Evolutionary conservation across 2,329 filamentous ascomycete species (phyloP), one percentile per base, ranked within the genome.

Genomic region (Fusarium ambrosium): DNA sequence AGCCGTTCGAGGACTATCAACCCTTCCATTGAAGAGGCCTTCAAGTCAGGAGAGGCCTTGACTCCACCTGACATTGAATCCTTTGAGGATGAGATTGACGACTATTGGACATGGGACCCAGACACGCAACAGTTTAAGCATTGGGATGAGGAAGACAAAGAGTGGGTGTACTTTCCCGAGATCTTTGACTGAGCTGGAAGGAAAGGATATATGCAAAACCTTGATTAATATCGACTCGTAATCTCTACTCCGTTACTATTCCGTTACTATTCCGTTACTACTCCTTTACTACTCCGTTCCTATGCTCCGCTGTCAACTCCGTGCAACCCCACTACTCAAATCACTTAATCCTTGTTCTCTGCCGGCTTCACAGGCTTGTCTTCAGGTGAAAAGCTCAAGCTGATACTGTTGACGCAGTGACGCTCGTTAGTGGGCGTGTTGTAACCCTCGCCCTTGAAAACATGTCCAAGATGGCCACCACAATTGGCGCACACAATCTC

Each of bases 401-500:
- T 97, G 63, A 98, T 86, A 80, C 94, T 97, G 82, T 98, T 99
- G 68, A 99, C 97, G 81, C 97, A 99, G 86, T 99, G 97, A 71
- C 97, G 89, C 90, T 99, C 97, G 82, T 99, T 93, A 22, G 95
- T 98, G 6, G 97, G 95, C 24, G 93, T 97, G 9, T 88, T 79
- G 80, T 92, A 97, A 34, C 93, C 93, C 83, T 97, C 95, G 16
- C 95, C 95, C 87, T 97, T 97, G 83, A 97, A 97, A 13, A 97
- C 95, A 86, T 98, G 95, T n/a, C 95, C 95, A 71, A 98, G 83
- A 84, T 98, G 95, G 2, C 97, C 97, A 27, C 97, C 97, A 81
- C 97, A 99, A 82, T 97, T 98, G 74, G 91, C 90, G 85, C 97
- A 99, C 10, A 97, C 92, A 79, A 99, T 99, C 87, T 99, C 97